Base-by-base conservation (phyloP, 2,329 filamentous ascomycete genomes). In the Alternaria metachromatica region DNA sequence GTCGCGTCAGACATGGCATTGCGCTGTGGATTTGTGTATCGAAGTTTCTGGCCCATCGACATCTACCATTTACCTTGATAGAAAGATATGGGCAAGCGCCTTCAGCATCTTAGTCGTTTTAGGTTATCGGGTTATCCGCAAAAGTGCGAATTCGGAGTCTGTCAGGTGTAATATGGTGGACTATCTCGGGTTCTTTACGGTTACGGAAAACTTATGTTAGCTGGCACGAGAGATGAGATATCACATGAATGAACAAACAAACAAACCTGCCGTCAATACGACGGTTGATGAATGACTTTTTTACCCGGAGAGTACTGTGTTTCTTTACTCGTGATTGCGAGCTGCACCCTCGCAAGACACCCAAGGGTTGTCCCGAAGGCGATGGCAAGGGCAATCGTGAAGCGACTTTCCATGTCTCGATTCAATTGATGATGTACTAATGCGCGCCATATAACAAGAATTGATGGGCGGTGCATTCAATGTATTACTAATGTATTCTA, bases 71-170 rank as follows among this genome's bases (percentile, higher is more conserved):
- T 67, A 71, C 61, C 67, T 61, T 73, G 72, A 74, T 76, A 73
- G 73, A 73, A 68, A 71, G 64, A 72, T 73, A 65, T 68, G 66
- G 70, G 67, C 68, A 65, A 64, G 56, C 65, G 67, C 66, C 65
- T 76, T 58, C 37, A 72, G 64, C 69, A 70, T 69, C 68, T 72
- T 77, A 70, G 68, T 75, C 72, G 71, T 68, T 68, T 71, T 66
- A 58, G 71, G 65, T 71, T 71, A 66, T 65, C 58, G 58, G 64
- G 64, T 68, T 68, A 60, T 64, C 66, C 56, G 74, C 70, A 76
- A 76, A 76, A 77, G 74, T 76, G 54, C 21, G 67, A 67, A 72
- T 72, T 64, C 67, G 72, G 73, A 75, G 72, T 78, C 71, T 70
- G 66, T 71, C 56, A 66, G 68, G 66, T 76, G 70, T 71, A 68